Evolutionary conservation across 331 rosid species (phyloP).

Genomic region (Acacia concinna): DNA sequence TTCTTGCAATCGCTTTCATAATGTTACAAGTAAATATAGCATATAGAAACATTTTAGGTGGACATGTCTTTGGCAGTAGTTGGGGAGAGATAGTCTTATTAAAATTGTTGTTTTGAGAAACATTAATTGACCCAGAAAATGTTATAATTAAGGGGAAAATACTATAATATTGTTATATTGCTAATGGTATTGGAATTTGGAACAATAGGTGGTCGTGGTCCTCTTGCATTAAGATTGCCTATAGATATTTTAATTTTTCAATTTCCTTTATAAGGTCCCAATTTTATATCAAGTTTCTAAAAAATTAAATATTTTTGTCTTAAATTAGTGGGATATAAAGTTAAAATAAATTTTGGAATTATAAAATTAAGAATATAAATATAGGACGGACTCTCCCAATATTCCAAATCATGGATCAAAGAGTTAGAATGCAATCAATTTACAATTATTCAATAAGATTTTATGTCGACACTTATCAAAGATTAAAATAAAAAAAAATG

Average conservation of each 20-base stretch:
- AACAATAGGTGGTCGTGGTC: not conserved
- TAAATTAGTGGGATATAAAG: not conserved
- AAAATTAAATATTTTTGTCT: not conserved
- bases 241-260: not conserved
- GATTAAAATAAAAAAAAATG: not conserved
- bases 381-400: not conserved
- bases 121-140: constrained; percentile 33
- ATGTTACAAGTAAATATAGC: constrained; percentile 6
- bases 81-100: constrained; percentile 37
- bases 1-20: constrained; percentile 36
- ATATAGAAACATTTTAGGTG: constrained; percentile 39
- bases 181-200: not conserved
- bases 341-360: not conserved
- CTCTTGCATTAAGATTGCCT: not conserved
- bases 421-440: not conserved
- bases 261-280: not conserved
- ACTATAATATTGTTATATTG: not conserved
- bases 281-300: not conserved
- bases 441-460: not conserved
- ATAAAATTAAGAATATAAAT: not conserved
- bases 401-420: not conserved
- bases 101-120: constrained; percentile 45
- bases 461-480: not conserved
- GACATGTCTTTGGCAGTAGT: constrained; percentile 43
- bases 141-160: constrained; percentile 19